Evolutionary conservation across 306 rosid genomes (phyloP).

Genomic region (Delonix regia): DNA sequence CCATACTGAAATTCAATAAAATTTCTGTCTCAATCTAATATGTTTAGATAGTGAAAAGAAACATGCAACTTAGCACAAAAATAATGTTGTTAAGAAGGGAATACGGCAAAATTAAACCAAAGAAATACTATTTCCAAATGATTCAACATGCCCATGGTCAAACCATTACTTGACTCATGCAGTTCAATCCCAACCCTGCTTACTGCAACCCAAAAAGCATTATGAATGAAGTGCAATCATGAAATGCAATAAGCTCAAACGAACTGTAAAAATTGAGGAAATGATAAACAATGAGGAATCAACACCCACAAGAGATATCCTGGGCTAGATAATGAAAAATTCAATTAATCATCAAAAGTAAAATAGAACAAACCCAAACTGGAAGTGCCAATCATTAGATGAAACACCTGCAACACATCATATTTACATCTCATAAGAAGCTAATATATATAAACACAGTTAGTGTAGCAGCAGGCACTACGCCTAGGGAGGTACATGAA

Average conservation of each 20-base stretch:
- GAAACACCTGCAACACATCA: conserved; percentile 81
- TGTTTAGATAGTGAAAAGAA: background rate
- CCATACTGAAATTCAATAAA: background rate
- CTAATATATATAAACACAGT: conserved; percentile 22
- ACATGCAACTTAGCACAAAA: background rate
- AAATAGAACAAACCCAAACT: conserved; percentile 71
- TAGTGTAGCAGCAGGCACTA: conserved; percentile 14
- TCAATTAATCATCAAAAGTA: conserved; percentile 30
- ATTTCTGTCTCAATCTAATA: no score
- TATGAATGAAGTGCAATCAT: conserved; percentile 4
- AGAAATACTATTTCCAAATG: background rate
- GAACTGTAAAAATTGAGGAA: conserved; percentile 12
- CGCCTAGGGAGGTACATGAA: conserved; percentile 5
- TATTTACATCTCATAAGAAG: conserved; percentile 42
- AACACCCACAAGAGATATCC: background rate
- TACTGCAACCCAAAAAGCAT: background rate
- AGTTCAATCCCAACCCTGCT: background rate
- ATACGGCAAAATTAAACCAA: background rate
- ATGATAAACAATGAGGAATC: conserved; percentile 14
- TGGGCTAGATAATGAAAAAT: conserved; percentile 9
- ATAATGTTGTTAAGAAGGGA: background rate
- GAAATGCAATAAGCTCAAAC: conserved; percentile 27
- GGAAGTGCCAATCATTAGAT: conserved; percentile 88
- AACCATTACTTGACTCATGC: background rate
- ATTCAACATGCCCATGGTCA: background rate